A percentile compares a stretch with the other conserved stretches of the same genome.
Evolutionary conservation across 2,329 filamentous ascomycete genomes (phyloP).

Genomic region (Mollisiaceae sp.): DNA sequence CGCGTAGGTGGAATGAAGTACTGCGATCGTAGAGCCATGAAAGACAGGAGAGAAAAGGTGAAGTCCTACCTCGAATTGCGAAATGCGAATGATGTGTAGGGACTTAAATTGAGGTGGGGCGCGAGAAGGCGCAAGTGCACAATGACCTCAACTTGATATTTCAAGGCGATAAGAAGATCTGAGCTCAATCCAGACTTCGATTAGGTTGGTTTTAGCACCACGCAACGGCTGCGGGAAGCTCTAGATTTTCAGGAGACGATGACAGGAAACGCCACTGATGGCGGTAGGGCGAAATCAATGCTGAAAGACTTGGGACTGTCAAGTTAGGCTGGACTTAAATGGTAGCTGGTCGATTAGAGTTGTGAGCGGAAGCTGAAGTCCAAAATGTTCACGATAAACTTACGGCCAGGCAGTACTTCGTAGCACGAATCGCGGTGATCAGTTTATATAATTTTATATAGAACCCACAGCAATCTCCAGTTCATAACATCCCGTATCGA

Average conservation of each 20-base stretch:
- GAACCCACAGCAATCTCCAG: background rate
- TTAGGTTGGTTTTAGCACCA: background rate
- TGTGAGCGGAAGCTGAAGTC: background rate
- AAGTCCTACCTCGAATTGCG: slow-evolving; percentile 6
- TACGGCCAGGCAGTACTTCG: background rate
- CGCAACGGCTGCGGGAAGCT: background rate
- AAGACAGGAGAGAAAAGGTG: background rate
- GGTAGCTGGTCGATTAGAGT: background rate
- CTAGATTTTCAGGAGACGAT: background rate
- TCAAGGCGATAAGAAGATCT: slow-evolving; percentile 3
- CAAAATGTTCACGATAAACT: background rate
- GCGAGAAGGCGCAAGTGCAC: slow-evolving; percentile 4
- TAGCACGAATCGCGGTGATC: background rate
- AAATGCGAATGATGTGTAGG: slow-evolving; percentile 7
- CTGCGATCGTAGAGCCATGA: background rate
- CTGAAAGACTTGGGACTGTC: background rate
- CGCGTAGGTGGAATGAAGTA: background rate
- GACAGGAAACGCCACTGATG: background rate
- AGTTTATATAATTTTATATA: background rate
- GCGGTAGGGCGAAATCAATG: background rate
- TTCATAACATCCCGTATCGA: background rate
- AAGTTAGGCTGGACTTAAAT: background rate
- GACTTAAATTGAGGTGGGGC: slow-evolving; percentile 6
- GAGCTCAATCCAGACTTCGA: background rate
- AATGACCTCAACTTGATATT: background rate